Conservation (phyloP, 2,329 filamentous ascomycete genomes). For the Pseudogymnoascus sp. region DNA sequence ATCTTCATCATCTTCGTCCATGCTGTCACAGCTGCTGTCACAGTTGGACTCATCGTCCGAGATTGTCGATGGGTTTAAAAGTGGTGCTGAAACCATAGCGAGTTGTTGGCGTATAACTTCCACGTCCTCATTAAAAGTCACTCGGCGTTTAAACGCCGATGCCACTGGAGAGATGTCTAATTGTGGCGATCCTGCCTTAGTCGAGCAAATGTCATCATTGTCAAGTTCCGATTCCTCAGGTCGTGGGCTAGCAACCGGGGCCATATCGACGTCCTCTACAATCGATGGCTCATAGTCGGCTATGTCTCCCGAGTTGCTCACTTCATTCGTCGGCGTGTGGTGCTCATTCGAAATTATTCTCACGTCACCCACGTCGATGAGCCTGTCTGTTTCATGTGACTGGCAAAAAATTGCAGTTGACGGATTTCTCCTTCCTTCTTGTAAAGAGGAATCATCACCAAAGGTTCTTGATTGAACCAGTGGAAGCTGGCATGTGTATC, state of each 20-base stretch:
- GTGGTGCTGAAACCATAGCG: not conserved
- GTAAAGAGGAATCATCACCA: not conserved
- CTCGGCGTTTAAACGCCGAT: not conserved
- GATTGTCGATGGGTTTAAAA: not conserved
- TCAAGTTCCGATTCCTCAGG: not conserved
- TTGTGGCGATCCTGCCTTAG: not conserved
- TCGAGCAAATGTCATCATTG: not conserved
- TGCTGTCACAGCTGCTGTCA: no score
- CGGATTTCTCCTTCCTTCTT: not conserved
- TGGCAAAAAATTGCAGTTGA: not conserved
- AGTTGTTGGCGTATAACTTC: conserved; percentile 1
- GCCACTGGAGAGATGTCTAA: not conserved
- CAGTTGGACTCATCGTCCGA: not conserved
- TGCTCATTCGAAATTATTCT: not conserved
- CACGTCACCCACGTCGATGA: not conserved
- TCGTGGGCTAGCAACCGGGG: not conserved
- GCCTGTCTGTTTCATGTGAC: not conserved
- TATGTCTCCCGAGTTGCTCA: no score
- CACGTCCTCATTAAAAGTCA: not conserved
- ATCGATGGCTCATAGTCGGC: not conserved
- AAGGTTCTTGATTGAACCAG: not conserved
- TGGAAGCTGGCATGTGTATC: not conserved
- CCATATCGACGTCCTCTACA: not conserved
- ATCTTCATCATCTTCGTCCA: not conserved
- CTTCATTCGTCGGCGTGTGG: no score